Base-by-base conservation (phyloP, 78 protist genomes). In the Dictyostelium purpureum region DNA sequence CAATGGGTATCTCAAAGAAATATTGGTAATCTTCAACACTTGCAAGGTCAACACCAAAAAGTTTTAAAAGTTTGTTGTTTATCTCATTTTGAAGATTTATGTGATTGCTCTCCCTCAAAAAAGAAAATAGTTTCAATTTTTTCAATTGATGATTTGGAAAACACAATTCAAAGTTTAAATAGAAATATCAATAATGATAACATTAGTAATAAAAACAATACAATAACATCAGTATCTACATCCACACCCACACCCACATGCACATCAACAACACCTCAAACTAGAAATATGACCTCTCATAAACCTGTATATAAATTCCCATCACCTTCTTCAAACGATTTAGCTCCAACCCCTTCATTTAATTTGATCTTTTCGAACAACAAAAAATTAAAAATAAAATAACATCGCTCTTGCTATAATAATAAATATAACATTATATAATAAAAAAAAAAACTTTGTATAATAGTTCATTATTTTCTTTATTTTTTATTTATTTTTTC, bases 261-360 rank as follows among this genome's bases (percentile, higher is more conserved):
- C 33, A n/a, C 71, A 63, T 16, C 61, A 18, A 19, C 40, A 51
- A 28, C 16, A 67, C 78, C 79, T 52, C 47, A 42, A 0, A 69
- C 90, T 51, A 51, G 70, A 38, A 51, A 57, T 31, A 38, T 38
- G 19, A 4, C 14, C 0, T 31, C 63, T 6, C 35, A n/a, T 51
- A 75, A 75, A 75, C 69, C 81, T 51, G 81, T 82, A 56, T 82
- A 82, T 71, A 82, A 70, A 70, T 82, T 82, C 61, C 90, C 90
- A 37, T 26, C 66, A 2, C 90, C 90, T 26, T 82, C 90, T 19
- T 82, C 90, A 26, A 82, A 67, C 9, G 65, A 82, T 21, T 51
- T 42, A 2, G 49, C 79, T 18, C 90, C 78, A 54, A 67, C 90
- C 12, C 90, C 90, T 10, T 28, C 90, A 14, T 31, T 70, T 2